Evolutionary conservation across 495 filamentous ascomycete genomes (phyloP).

Genomic region (Penicillium cataractarum): DNA sequence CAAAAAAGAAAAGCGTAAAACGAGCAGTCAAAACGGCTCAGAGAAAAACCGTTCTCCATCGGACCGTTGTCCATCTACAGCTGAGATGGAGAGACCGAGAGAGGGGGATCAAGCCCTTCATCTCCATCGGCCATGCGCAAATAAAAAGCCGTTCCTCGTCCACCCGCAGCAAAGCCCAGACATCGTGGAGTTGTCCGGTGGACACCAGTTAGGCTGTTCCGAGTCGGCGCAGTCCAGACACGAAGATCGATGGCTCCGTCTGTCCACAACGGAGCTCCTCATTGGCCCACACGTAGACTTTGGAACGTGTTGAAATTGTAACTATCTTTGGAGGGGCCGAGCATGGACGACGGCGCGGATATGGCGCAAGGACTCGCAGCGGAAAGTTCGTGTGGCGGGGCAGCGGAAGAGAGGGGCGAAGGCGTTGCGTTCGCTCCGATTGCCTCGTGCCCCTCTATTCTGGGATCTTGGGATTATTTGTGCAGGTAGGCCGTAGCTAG

Average conservation of each 20-base stretch:
- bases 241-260: conserved; percentile 20
- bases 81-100: background rate
- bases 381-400: conserved; percentile 29
- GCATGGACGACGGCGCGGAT: conserved; percentile 12
- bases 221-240: conserved; percentile 22
- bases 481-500: background rate
- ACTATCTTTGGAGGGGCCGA: background rate
- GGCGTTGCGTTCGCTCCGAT: conserved; percentile 18
- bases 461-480: background rate
- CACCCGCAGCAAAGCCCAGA: conserved; percentile 1
- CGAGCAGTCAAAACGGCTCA: background rate
- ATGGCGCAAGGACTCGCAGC: conserved; percentile 31
- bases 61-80: background rate
- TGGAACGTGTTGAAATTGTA: background rate
- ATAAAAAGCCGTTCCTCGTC: conserved; percentile 6
- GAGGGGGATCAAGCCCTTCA: background rate
- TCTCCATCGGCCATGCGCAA: conserved; percentile 6
- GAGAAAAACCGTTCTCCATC: background rate
- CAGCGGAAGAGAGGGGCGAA: conserved; percentile 16
- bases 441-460: conserved; percentile 4
- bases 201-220: conserved; percentile 18
- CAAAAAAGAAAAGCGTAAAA: background rate
- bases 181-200: conserved; percentile 11
- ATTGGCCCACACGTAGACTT: conserved; percentile 19
- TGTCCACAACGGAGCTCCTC: conserved; percentile 13